Evolutionary conservation across 805 yeast species (phyloP), one percentile per base, ranked within the genome.

Genomic region (Wickerhamomyces alni): DNA sequence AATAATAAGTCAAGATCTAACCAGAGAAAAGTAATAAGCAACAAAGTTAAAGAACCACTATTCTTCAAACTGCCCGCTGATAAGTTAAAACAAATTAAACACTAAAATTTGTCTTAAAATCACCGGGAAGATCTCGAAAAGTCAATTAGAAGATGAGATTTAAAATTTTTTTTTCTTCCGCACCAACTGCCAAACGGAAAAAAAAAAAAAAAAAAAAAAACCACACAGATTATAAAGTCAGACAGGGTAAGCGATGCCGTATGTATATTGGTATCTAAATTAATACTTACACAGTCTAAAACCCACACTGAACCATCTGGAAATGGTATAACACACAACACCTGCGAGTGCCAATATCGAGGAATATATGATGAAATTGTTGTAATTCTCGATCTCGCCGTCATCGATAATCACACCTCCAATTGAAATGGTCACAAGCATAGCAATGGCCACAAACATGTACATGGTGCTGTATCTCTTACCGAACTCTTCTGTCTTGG

Each of bases 391-490:
- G 16, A 49, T 38, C 1, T 55, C 39, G 2, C 62, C 62, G 29
- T 51, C 38, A 29, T 67, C 70, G 35, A 74, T 66, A 30, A 74
- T 59, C 2, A 69, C 67, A 45, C 80, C 73, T 2, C 76, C 71
- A 17, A 70, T 59, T 3, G 81, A 80, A 17, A 76, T 63, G 18
- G 70, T 62, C 13, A 72, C 65, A 22, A 77, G 58, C 25, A 68
- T 63, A 13, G 71, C 63, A 40, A 77, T 62, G 2, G 86, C 72
- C 11, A 75, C 77, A 49, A 77, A 58, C 33, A 77, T 70, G 55
- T 78, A 81, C 48, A 77, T 69, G 1, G 80, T 69, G 2, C 80
- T 71, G 52, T 74, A 76, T 16, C 78, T 65, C 47, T 70, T 69
- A 8, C 81, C 82, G 51, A 75, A 75, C 45, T 67, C 71, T 33